Evolutionary conservation across 75 land plant species (phyloP).

Genomic region (Selaginella tamariscina): DNA sequence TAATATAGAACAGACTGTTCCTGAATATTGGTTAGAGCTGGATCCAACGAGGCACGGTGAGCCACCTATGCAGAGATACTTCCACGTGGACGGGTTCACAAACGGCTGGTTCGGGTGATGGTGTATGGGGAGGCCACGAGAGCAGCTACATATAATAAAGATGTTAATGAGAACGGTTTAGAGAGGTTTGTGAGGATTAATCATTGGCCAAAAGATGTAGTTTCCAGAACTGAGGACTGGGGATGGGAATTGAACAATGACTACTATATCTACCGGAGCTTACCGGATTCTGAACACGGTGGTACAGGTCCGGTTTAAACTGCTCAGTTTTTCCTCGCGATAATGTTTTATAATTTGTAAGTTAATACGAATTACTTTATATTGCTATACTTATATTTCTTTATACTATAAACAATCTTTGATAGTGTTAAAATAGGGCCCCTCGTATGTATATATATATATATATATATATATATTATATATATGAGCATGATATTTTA

Average conservation of each 20-base stretch:
- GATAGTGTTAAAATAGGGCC: no score
- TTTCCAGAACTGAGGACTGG: conserved; percentile 53
- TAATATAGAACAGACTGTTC: conserved; percentile 41
- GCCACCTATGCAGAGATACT: conserved; percentile 51
- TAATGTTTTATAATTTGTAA: no score
- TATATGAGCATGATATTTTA: no score
- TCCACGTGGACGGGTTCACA: conserved; percentile 55
- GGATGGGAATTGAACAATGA: conserved; percentile 53
- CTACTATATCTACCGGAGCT: conserved; percentile 37
- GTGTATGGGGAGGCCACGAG: conserved; percentile 72
- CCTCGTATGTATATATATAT: no score
- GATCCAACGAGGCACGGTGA: conserved; percentile 51
- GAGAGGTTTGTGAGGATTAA: conserved; percentile 50
- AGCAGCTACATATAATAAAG: conserved; percentile 32
- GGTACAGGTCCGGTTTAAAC: conserved; percentile 17
- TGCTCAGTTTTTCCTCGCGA: no score
- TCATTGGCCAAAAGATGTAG: conserved; percentile 42
- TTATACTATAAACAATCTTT: no score
- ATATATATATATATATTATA: no score
- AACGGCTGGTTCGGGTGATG: conserved; percentile 46
- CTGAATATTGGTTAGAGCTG: conserved; percentile 53
- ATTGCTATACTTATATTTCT: no score
- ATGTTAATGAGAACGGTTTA: conserved; percentile 31
- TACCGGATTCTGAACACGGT: conserved; percentile 45
- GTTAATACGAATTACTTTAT: no score